Percentiles rank a stretch among this genome's conserved stretches.
Conservation (phyloP, 2,329 filamentous ascomycete species). For the Epichloe uncinata region DNA sequence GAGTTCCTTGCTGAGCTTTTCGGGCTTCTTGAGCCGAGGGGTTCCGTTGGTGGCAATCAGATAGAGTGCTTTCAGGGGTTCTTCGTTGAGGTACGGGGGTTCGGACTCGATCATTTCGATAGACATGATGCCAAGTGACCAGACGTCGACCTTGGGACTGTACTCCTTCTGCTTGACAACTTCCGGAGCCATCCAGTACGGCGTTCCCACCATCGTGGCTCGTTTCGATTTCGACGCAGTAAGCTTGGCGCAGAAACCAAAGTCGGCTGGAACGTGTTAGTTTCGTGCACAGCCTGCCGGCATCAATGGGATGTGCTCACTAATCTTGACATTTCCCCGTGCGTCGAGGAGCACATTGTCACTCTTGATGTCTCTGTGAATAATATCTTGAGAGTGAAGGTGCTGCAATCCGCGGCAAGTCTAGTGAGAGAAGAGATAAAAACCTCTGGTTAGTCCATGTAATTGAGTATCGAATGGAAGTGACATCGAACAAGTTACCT, state of each 20-base stretch:
- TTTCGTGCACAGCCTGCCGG: neutral
- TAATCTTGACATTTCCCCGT: conserved; percentile 94
- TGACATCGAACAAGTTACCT: conserved; percentile 45
- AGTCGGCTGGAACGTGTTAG: conserved; percentile 61
- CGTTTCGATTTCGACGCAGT: conserved; percentile 95
- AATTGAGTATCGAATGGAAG: neutral
- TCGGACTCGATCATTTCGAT: conserved; percentile 99
- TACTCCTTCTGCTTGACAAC: conserved; percentile 99
- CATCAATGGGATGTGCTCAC: conserved; percentile 40
- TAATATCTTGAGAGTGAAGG: conserved; percentile 90
- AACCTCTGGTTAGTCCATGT: neutral
- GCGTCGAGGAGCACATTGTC: conserved; percentile 94
- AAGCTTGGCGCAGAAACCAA: conserved; percentile 97
- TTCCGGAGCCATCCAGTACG: conserved; percentile 99
- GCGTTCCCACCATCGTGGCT: conserved; percentile 97
- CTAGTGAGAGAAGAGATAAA: conserved; percentile 30
- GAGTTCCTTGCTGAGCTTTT: conserved; percentile 94
- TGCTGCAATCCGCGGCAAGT: conserved; percentile 93
- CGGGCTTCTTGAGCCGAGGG: conserved; percentile 91
- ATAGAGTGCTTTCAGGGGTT: conserved; percentile 92
- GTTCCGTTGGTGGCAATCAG: conserved; percentile 97
- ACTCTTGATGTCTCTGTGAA: conserved; percentile 98
- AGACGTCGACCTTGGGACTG: conserved; percentile 95
- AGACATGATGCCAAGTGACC: conserved; percentile 98
- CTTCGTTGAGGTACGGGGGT: conserved; percentile 94